phyloP scores from a whole-genome alignment of 139 green algal genomes.

The Spirogloea muscicola region DNA sequence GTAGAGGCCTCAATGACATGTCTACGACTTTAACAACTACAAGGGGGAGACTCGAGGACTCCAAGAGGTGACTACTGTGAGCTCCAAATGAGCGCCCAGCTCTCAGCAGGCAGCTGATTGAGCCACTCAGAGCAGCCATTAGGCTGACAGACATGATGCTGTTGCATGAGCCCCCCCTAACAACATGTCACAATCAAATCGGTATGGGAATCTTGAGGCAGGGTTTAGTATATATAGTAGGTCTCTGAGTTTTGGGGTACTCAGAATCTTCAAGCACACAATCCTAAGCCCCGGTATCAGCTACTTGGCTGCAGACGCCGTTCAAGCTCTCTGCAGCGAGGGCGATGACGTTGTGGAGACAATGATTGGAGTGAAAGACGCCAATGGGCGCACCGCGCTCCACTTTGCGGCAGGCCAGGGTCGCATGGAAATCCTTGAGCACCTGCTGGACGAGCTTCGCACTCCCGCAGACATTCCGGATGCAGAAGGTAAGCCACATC shows the following conservation, averaged over 20 bases:
- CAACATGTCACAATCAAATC: too few relatives aligned
- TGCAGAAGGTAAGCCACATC: conserved; percentile 32
- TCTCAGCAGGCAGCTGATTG: too few relatives aligned
- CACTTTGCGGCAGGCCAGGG: conserved; percentile 51
- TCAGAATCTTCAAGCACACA: neutral
- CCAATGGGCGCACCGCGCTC: conserved; percentile 46
- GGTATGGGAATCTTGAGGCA: too few relatives aligned
- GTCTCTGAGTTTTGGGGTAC: neutral
- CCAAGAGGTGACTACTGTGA: too few relatives aligned
- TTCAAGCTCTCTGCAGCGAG: neutral
- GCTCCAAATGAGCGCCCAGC: too few relatives aligned
- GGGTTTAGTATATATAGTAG: too few relatives aligned
- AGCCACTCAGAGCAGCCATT: too few relatives aligned
- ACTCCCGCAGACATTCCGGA: conserved; percentile 35
- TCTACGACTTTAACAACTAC: too few relatives aligned
- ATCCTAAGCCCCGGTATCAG: neutral
- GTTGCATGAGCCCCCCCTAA: too few relatives aligned
- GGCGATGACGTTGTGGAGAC: conserved; percentile 5
- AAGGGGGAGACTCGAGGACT: too few relatives aligned
- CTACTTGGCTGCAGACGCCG: neutral
- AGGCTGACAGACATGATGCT: too few relatives aligned
- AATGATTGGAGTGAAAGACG: conserved; percentile 50
- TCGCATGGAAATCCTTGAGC: conserved; percentile 15
- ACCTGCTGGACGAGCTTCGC: conserved; percentile 37
- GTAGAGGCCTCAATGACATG: too few relatives aligned